phyloP scores from a whole-genome alignment of 2,329 filamentous ascomycete species.

The Xylariaceae sp. region DNA sequence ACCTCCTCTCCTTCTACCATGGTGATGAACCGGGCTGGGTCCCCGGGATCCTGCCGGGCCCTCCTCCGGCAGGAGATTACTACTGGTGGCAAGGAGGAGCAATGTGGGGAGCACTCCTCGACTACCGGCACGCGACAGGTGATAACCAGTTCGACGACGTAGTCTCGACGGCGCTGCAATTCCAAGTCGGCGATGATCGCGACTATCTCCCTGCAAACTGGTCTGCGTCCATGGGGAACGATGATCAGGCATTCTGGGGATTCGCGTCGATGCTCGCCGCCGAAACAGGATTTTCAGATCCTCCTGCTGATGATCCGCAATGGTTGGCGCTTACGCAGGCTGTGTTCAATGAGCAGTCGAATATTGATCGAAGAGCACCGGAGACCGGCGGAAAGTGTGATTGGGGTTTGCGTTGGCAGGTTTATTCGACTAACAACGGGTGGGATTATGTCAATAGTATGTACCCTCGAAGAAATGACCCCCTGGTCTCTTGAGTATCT shows the following conservation, averaged over 20 bases:
- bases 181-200: constrained; percentile 51
- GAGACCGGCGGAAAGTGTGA: constrained; percentile 53
- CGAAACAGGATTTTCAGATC: constrained; percentile 60
- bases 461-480: constrained; percentile 14
- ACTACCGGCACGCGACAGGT: constrained; percentile 67
- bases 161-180: constrained; percentile 52
- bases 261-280: constrained; percentile 64
- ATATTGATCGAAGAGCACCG: constrained; percentile 56
- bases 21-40: constrained; percentile 49
- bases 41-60: constrained; percentile 55
- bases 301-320: constrained; percentile 48
- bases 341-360: constrained; percentile 61
- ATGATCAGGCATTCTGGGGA: constrained; percentile 69
- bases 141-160: constrained; percentile 60
- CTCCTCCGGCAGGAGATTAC: constrained; percentile 52
- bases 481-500: neutral
- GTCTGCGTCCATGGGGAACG: constrained; percentile 59
- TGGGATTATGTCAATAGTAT: constrained; percentile 70
- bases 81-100: constrained; percentile 75
- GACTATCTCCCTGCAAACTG: constrained; percentile 60
- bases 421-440: constrained; percentile 68
- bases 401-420: constrained; percentile 74
- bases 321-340: constrained; percentile 66
- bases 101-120: constrained; percentile 64
- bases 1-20: constrained; percentile 48